Evolutionary conservation across 2,329 filamentous ascomycete genomes (phyloP).

Genomic region (Phialophora expanda): DNA sequence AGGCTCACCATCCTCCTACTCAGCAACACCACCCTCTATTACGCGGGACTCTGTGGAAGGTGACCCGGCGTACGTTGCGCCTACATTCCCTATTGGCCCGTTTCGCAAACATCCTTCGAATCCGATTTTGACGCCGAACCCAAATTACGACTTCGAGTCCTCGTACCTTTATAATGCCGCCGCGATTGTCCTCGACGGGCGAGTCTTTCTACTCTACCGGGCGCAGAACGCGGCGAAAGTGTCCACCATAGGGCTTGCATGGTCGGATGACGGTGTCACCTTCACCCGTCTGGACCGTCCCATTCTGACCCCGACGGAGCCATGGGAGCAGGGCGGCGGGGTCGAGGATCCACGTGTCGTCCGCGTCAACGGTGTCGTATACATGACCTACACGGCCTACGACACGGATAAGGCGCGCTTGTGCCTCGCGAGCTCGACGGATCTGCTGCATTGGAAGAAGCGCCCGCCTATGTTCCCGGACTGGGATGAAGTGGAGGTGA

Average conservation of each 20-base stretch:
- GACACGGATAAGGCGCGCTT: conserved; percentile 43
- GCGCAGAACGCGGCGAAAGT: conserved; percentile 44
- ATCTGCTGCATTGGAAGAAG: conserved; percentile 47
- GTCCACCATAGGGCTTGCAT: conserved; percentile 46
- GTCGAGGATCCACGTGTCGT: conserved; percentile 47
- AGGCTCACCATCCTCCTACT: background rate
- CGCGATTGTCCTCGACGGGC: conserved; percentile 37
- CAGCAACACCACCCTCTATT: conserved; percentile 16
- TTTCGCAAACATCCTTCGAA: conserved; percentile 41
- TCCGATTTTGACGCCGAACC: conserved; percentile 39
- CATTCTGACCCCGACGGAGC: conserved; percentile 43
- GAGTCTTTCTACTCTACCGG: conserved; percentile 46
- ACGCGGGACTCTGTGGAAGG: conserved; percentile 36
- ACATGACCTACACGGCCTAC: conserved; percentile 48
- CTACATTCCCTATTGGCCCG: conserved; percentile 40
- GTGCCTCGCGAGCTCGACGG: conserved; percentile 46
- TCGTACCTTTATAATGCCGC: conserved; percentile 37
- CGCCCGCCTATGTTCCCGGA: conserved; percentile 30
- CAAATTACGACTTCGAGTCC: conserved; percentile 32
- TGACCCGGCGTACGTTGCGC: conserved; percentile 39
- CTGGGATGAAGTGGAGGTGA: conserved; percentile 19
- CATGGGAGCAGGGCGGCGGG: conserved; percentile 44
- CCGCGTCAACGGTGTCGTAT: conserved; percentile 46
- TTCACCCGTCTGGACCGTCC: conserved; percentile 45
- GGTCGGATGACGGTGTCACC: conserved; percentile 45